A percentile compares a stretch with the other conserved stretches of the same genome.
phyloP scores from a whole-genome alignment of 2,329 filamentous ascomycete genomes.

The Colletotrichum abscissum region DNA sequence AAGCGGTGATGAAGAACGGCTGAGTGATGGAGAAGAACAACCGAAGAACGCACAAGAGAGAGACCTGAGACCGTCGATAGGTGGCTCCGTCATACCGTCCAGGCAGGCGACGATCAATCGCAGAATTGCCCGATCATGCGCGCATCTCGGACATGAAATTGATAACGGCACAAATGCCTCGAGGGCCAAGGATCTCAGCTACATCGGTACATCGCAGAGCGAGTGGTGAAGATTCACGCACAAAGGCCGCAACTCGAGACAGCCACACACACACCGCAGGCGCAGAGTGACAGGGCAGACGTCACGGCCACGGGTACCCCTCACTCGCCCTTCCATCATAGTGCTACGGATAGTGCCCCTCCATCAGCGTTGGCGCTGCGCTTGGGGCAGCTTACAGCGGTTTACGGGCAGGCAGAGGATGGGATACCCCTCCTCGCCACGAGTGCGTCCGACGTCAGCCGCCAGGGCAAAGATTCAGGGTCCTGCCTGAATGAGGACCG shows the following conservation, averaged over 20 bases:
- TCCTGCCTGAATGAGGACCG: constrained; percentile 11
- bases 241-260: constrained; percentile 30
- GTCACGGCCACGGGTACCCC: constrained; percentile 21
- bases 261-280: constrained; percentile 4
- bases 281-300: constrained; percentile 10
- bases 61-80: no score
- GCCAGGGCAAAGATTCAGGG: constrained; percentile 23
- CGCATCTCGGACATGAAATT: background rate
- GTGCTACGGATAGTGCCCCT: background rate
- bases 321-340: background rate
- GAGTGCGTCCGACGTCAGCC: constrained; percentile 16
- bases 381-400: background rate
- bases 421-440: constrained; percentile 25
- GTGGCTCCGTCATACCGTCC: background rate
- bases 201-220: background rate
- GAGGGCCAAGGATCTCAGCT: constrained; percentile 13
- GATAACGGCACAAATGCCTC: constrained; percentile 22
- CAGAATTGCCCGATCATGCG: background rate
- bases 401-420: background rate
- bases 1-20: constrained; percentile 20
- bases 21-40: background rate
- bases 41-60: background rate
- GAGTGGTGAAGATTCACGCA: constrained; percentile 30
- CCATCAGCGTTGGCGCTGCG: constrained; percentile 5
- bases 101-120: background rate